Base-by-base conservation (phyloP, 352 stramenopile genomes). In the Hyaloperonospora brassicae region DNA sequence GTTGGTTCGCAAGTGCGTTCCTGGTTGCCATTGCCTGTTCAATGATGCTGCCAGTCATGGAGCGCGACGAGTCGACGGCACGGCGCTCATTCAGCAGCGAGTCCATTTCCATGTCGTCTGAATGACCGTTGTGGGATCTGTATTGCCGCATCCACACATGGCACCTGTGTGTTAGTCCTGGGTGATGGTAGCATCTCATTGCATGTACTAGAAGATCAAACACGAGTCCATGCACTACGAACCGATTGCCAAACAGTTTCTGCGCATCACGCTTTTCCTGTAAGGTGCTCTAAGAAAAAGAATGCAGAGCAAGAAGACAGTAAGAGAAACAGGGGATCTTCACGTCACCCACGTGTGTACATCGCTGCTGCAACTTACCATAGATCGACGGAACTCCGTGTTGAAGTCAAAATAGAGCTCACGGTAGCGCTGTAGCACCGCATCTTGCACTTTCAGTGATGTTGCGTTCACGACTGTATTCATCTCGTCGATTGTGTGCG, bases 321-420 rank as follows among this genome's bases (percentile, higher is more conserved):
- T 8, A 8, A 34, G 27, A 34, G 8, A 34, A 4, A 34, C 27
- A 9, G 27, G 27, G 4, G 27, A 31, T 17, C 25, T 17, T 25
- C 27, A 51, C 44, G 22, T 31, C 30, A 48, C 9, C 25, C 31
- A 17, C 17, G 27, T 34, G 27, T 34, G 4, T 34, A 8, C 27
- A 34, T 21, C n/a, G 22, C 11, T 39, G 13, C 1, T 9, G 14
- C 25, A 40, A 42, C 61, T 47, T 55, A 93, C 84, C 74, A 88
- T 87, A 0, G 82, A 88, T 24, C 82, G 78, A 63, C 95, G 84
- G 64, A 97, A 98, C 66, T 98, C 92, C 22, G 84, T 93, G 35
- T 89, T 94, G 35, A 96, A 96, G 71, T 98, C 93, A 58, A 98
- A 98, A 43, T 98, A 84, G 49, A 98, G 86, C 69, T 98, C 93